These are phyloP conservation scores for Pleurotus pulmonarius DNA, from an alignment of 768 basidiomycete species.

Conservation along the genomic window DNA sequence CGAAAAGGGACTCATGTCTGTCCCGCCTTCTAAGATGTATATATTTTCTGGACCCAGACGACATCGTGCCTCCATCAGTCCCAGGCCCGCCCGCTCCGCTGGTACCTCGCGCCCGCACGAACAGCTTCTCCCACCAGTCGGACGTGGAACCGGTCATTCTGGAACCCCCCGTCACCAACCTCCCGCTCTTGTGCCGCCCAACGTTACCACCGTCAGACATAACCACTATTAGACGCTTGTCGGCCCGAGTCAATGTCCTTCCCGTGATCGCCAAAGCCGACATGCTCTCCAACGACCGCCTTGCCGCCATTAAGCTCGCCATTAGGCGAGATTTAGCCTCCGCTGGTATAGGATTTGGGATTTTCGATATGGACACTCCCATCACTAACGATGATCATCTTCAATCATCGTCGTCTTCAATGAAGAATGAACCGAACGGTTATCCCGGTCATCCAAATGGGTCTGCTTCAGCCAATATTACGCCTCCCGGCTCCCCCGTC, in stretches of 20 bases:
- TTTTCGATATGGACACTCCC: conserved; percentile 74
- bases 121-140: conserved; percentile 61
- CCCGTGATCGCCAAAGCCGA: conserved; percentile 84
- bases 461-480: conserved; percentile 42
- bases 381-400: conserved; percentile 31
- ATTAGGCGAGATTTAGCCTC: conserved; percentile 79
- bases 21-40: conserved; percentile 53
- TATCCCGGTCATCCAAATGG: conserved; percentile 50
- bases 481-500: conserved; percentile 68
- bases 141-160: conserved; percentile 76
- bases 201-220: conserved; percentile 71
- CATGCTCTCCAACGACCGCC: conserved; percentile 75
- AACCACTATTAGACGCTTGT: conserved; percentile 72
- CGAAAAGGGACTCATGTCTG: conserved; percentile 7
- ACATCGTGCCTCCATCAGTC: conserved; percentile 69
- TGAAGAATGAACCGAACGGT: conserved; percentile 51
- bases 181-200: conserved; percentile 64
- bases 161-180: conserved; percentile 73
- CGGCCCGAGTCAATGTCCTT: conserved; percentile 81
- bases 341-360: conserved; percentile 85
- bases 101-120: conserved; percentile 64
- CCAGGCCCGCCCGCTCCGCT: conserved; percentile 65
- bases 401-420: conserved; percentile 34
- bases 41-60: conserved; percentile 84
- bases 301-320: conserved; percentile 75